Evolutionary conservation across 495 filamentous ascomycete genomes (phyloP).

Genomic region (Baudoinia panamericana): DNA sequence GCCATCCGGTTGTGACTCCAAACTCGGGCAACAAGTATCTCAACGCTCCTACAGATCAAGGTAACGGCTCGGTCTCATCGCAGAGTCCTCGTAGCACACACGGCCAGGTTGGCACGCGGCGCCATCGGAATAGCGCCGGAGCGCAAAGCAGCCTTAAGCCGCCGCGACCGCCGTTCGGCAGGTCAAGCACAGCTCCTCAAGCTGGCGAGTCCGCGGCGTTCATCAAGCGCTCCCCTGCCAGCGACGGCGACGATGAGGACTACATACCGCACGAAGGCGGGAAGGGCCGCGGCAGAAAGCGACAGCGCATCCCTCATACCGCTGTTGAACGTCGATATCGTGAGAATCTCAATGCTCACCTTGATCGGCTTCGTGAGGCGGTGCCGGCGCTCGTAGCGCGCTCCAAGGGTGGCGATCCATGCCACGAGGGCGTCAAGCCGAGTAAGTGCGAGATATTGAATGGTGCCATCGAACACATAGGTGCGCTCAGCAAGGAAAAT

Average conservation of each 20-base stretch:
- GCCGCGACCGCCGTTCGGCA: conserved; percentile 2
- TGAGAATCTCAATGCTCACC: conserved; percentile 20
- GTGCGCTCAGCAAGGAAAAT: conserved; percentile 5
- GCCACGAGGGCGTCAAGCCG: conserved; percentile 9
- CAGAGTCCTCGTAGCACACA: conserved; percentile 7
- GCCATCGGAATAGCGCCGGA: background rate
- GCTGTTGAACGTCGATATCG: conserved; percentile 20
- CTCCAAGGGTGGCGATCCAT: background rate
- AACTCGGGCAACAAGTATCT: too few species aligned
- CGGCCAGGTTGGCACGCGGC: background rate
- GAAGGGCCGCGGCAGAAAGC: conserved; percentile 8
- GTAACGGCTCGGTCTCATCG: background rate
- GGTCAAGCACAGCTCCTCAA: conserved; percentile 10
- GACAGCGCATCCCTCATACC: conserved; percentile 19
- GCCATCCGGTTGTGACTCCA: too few species aligned
- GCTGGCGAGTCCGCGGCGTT: background rate
- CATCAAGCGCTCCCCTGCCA: conserved; percentile 5
- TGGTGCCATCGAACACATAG: conserved; percentile 17
- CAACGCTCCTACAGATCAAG: background rate
- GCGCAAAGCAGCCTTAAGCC: background rate
- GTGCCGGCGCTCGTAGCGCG: conserved; percentile 13
- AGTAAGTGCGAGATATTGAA: conserved; percentile 20
- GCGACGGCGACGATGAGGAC: conserved; percentile 14
- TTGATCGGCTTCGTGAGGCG: conserved; percentile 15
- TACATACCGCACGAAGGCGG: background rate